Evolutionary conservation across 257 asterid genomes (phyloP).

Genomic region (Datura wrightii): DNA sequence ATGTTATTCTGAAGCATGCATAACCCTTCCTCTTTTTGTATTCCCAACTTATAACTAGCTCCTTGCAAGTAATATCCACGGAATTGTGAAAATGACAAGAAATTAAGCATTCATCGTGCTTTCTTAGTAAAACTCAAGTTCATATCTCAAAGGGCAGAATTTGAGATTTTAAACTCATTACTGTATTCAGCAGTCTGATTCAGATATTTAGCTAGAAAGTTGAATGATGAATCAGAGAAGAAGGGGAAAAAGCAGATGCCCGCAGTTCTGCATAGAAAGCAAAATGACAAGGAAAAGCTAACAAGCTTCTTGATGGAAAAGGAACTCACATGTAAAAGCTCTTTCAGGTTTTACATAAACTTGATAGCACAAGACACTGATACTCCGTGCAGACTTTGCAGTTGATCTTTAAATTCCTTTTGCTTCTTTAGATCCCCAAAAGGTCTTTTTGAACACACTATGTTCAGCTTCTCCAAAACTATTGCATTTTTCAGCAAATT

Average conservation of each 20-base stretch:
- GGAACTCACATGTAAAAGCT: conserved; percentile 34
- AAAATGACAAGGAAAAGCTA: neutral
- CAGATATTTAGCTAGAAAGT: neutral
- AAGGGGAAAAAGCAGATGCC: neutral
- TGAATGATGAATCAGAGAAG: conserved; percentile 9
- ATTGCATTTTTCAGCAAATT: conserved; percentile 45
- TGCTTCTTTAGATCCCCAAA: conserved; percentile 35
- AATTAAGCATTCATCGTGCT: neutral
- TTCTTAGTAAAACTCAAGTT: conserved; percentile 11
- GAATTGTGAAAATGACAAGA: neutral
- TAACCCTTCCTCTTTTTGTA: conserved; percentile 7
- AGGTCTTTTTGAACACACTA: conserved; percentile 41
- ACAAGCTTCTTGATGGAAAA: conserved; percentile 25
- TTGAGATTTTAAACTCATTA: neutral
- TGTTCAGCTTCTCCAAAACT: conserved; percentile 49
- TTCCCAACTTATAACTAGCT: neutral
- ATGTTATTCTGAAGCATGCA: neutral
- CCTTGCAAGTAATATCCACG: neutral
- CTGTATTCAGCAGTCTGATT: neutral
- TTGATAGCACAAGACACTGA: conserved; percentile 46
- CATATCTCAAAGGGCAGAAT: neutral
- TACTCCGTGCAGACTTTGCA: conserved; percentile 42
- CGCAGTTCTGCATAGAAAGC: neutral
- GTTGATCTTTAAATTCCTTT: conserved; percentile 40
- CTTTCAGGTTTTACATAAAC: conserved; percentile 39